Percentiles rank a stretch among this genome's conserved stretches.
Evolutionary conservation across 148 eudicot genomes (phyloP).

Genomic region (Fagopyrum homotropicum): DNA sequence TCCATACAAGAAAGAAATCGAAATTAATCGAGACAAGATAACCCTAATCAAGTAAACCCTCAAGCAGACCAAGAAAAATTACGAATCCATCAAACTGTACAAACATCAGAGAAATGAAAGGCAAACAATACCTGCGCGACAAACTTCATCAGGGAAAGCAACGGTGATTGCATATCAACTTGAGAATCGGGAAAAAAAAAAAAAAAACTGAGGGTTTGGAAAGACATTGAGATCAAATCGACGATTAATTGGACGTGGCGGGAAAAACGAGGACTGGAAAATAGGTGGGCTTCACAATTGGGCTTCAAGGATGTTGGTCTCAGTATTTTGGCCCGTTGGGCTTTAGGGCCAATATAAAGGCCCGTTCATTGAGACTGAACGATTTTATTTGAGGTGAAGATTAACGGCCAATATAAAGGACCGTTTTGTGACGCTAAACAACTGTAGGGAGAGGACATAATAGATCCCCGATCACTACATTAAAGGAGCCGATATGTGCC

Average conservation of each 20-base stretch:
- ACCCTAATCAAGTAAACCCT: conserved; percentile 4
- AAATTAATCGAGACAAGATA: background rate
- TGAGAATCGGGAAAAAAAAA: background rate
- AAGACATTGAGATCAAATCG: background rate
- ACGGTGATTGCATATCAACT: background rate
- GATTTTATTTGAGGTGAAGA: too few species aligned
- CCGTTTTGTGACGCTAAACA: too few species aligned
- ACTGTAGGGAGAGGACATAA: too few species aligned
- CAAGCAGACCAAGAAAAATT: background rate
- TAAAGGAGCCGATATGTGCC: too few species aligned
- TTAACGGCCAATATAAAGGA: too few species aligned
- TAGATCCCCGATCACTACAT: too few species aligned
- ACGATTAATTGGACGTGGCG: background rate
- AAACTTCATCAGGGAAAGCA: background rate
- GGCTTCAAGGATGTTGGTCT: background rate
- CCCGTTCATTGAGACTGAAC: too few species aligned
- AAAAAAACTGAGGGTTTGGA: background rate
- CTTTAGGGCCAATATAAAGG: background rate
- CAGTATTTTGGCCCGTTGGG: background rate
- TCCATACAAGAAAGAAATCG: background rate
- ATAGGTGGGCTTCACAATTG: background rate
- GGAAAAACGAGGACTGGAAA: background rate
- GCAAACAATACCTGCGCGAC: background rate
- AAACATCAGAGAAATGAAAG: background rate
- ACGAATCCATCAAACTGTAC: background rate